These are phyloP conservation scores for Colletotrichum noveboracense DNA, from an alignment of 2,329 filamentous ascomycete species.

Conservation along the genomic window DNA sequence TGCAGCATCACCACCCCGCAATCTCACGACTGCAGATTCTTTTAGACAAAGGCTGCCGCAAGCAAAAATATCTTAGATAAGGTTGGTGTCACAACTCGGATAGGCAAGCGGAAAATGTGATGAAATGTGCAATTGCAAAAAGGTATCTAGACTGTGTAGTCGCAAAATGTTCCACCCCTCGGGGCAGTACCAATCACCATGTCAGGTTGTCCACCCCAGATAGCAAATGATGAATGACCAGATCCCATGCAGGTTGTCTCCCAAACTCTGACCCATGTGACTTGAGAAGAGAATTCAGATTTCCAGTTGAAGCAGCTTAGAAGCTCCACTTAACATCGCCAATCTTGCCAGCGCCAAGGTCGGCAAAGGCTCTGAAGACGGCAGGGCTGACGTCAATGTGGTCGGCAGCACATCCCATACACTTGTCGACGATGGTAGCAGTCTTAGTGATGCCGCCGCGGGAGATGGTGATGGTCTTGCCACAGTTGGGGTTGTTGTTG, in stretches of 20 bases:
- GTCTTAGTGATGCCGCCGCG: not conserved
- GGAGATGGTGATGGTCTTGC: not conserved
- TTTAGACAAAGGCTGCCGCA: not conserved
- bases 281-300: not conserved
- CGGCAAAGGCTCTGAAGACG: not conserved
- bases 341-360: conserved; percentile 1
- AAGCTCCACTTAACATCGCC: not conserved
- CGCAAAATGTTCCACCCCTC: not conserved
- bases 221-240: not conserved
- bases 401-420: conserved; percentile 1
- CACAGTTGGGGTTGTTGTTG: conserved; percentile 19
- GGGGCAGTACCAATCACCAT: not conserved
- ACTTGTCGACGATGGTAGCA: conserved; percentile 16
- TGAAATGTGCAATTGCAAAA: not conserved
- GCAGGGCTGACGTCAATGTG: conserved; percentile 13
- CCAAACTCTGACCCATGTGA: not conserved
- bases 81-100: not conserved
- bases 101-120: not conserved
- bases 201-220: not conserved
- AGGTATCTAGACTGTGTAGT: not conserved
- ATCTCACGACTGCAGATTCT: not conserved
- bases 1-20: not conserved
- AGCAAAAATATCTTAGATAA: not conserved
- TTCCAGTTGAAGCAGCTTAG: not conserved
- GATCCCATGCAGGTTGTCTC: not conserved